Evolutionary conservation across 2,329 filamentous ascomycete genomes (phyloP), one percentile per base, ranked within the genome.

Genomic region (Colletotrichum kahawae): DNA sequence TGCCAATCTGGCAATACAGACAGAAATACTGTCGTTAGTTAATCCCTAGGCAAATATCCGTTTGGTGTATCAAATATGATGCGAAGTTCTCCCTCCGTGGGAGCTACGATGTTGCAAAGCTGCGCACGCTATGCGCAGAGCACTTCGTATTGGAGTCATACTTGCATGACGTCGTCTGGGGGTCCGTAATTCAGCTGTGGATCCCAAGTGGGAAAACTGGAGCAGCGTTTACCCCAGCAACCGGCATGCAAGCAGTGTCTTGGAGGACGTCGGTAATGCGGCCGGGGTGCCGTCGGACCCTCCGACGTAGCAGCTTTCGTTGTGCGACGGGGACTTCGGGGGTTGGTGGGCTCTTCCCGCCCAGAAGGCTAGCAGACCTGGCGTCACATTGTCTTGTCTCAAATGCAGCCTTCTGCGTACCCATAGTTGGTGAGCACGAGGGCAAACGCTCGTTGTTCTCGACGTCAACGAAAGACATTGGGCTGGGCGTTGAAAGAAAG

Each of bases 151-250:
- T 21, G 24, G 27, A 71, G 63, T 71, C 68, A 71, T 67, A 68
- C 43, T 67, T 75, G 69, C 72, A 75, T 75, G 72, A 75, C 72
- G 72, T 75, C 72, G 63, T 75, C 69, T 72, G 56, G 72, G 72
- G 69, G 48, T 72, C 72, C 72, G 57, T 75, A 43, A 57, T 51
- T 67, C 24, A 62, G 27, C 9, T 56, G 63, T 75, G 72, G 66
- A 54, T 13, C 24, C 56, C 14, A n/a, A 13, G 27, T 63, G 31
- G 13, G 34, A 59, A 72, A 56, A 62, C 16, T 72, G 69, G 63
- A 68, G 68, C 72, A 75, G 56, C 63, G 69, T 72, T 59, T 56
- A 75, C 69, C 69, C 72, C 64, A 64, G 72, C 63, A 75, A 72
- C 69, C 54, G 69, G 62, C 56, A 64, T 33, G 51, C 67, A 60